Evolutionary conservation across 1,139 yeast genomes (phyloP).

Genomic region (Suhomyces terraborum): DNA sequence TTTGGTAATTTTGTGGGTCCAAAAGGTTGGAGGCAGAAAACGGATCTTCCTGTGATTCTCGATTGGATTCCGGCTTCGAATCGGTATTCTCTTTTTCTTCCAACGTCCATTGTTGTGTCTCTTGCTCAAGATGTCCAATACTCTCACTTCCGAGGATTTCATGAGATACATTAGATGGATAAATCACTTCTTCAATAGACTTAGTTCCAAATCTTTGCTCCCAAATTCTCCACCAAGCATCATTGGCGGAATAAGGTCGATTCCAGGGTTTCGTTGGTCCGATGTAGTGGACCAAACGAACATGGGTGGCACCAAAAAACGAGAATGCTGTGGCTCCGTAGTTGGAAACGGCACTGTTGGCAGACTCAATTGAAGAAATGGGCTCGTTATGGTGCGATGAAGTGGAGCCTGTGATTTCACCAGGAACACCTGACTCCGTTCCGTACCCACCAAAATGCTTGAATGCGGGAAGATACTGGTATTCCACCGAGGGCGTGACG

Average conservation of each 20-base stretch:
- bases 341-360: conserved; percentile 21
- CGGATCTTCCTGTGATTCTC: background rate
- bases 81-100: background rate
- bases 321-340: conserved; percentile 31
- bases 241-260: conserved; percentile 20
- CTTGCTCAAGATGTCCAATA: background rate
- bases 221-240: conserved; percentile 52
- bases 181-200: conserved; percentile 16
- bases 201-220: conserved; percentile 31
- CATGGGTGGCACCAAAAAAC: conserved; percentile 29
- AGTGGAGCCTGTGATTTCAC: background rate
- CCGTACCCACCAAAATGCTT: conserved; percentile 47
- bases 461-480: conserved; percentile 83
- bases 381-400: background rate
- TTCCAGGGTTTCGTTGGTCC: conserved; percentile 86
- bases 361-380: conserved; percentile 13
- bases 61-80: too few relatives aligned
- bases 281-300: conserved; percentile 76
- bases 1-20: conserved; percentile 34
- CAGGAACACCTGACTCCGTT: background rate
- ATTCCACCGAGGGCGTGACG: conserved; percentile 80
- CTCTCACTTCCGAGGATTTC: background rate
- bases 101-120: conserved; percentile 1
- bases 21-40: conserved; percentile 26
- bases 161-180: background rate